Conservation (phyloP, 441 rosid species). For the Breynia disticha region DNA sequence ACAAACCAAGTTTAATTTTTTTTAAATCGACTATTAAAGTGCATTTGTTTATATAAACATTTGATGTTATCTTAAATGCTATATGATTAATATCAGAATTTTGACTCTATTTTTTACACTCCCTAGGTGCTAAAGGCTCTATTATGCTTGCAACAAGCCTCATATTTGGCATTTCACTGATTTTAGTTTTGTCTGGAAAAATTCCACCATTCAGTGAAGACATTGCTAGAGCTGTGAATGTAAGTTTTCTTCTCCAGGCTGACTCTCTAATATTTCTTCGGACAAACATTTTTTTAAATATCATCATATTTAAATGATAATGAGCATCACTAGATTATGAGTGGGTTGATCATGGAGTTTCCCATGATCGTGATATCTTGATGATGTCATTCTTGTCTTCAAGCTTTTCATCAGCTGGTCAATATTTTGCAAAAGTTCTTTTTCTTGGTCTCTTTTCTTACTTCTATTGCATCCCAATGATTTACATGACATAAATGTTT, state of each 20-base stretch:
- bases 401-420: background rate
- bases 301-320: background rate
- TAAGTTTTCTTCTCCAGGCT: slow-evolving; percentile 25
- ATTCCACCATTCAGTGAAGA: slow-evolving; percentile 71
- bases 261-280: background rate
- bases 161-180: slow-evolving; percentile 48
- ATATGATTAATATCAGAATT: too few species aligned
- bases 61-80: too few species aligned
- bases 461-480: background rate
- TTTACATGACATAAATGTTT: background rate
- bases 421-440: background rate
- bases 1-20: too few species aligned
- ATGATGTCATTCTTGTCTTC: background rate
- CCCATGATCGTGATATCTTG: background rate
- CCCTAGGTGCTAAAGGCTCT: slow-evolving; percentile 60
- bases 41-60: too few species aligned
- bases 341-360: background rate
- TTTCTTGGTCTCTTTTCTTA: background rate
- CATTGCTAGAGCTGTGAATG: slow-evolving; percentile 84
- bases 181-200: slow-evolving; percentile 47
- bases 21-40: too few species aligned
- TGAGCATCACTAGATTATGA: slow-evolving; percentile 1
- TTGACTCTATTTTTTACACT: slow-evolving; percentile 10
- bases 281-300: background rate
- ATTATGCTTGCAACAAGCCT: slow-evolving; percentile 38